These are phyloP conservation scores for Calonectria fujianensis DNA, from an alignment of 2,329 filamentous ascomycete species.

Conservation along the genomic window DNA sequence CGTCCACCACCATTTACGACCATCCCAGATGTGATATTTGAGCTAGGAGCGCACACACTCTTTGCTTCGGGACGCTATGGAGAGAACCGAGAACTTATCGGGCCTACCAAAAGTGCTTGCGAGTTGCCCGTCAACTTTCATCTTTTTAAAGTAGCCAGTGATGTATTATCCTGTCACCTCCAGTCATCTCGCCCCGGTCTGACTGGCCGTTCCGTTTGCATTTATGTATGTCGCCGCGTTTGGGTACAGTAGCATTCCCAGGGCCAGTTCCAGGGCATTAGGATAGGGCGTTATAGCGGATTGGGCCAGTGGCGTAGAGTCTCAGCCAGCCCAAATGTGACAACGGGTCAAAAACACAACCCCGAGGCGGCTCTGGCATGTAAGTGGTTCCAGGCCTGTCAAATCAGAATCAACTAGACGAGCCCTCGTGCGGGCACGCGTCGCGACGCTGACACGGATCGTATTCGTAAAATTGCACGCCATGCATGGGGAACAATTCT, in stretches of 20 bases:
- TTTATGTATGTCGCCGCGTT: background rate
- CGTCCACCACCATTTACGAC: background rate
- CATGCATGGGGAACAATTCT: background rate
- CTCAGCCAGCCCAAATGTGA: background rate
- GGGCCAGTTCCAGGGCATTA: background rate
- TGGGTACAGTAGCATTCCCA: background rate
- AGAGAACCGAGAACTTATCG: background rate
- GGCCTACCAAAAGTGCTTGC: background rate
- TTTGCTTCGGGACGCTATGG: background rate
- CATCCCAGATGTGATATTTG: background rate
- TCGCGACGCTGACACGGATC: background rate
- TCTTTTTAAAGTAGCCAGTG: too few species aligned
- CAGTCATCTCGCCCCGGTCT: background rate
- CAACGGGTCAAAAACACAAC: background rate
- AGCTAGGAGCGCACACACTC: background rate
- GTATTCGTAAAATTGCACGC: background rate
- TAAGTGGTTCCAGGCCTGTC: background rate
- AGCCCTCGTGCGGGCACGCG: background rate
- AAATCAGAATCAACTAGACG: background rate
- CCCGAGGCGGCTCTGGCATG: background rate
- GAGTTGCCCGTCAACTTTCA: conserved; percentile 1
- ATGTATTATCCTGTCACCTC: background rate
- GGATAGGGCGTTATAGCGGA: background rate
- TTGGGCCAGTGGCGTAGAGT: background rate
- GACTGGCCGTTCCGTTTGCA: background rate